Conservation (phyloP, 2,329 filamentous ascomycete genomes). For the Verruconis gallopava region DNA sequence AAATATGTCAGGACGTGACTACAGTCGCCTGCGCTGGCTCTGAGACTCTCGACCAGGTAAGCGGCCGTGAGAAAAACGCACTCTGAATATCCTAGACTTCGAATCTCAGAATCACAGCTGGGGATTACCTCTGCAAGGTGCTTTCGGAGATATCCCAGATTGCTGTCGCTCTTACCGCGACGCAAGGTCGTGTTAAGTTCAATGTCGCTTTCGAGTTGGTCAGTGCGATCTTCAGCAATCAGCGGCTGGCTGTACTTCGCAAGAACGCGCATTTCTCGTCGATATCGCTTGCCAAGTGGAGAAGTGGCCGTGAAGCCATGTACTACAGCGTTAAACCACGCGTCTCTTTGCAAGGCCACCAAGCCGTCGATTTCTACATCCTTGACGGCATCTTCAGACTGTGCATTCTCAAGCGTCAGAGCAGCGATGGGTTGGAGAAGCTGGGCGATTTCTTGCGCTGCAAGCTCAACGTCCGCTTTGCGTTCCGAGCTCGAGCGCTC, state of each 20-base stretch:
- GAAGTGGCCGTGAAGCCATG: slow-evolving; percentile 77
- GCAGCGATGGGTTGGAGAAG: slow-evolving; percentile 78
- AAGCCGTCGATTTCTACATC: slow-evolving; percentile 34
- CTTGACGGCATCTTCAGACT: slow-evolving; percentile 45
- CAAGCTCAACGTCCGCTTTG: slow-evolving; percentile 67
- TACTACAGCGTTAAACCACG: slow-evolving; percentile 96
- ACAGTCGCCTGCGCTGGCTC: slow-evolving; percentile 78
- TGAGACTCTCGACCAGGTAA: slow-evolving; percentile 75
- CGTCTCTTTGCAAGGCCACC: slow-evolving; percentile 66
- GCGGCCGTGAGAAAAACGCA: slow-evolving; percentile 85
- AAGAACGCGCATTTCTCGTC: slow-evolving; percentile 67
- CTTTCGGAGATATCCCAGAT: slow-evolving; percentile 69
- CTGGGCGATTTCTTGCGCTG: slow-evolving; percentile 76
- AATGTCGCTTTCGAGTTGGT: slow-evolving; percentile 89
- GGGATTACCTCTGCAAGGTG: slow-evolving; percentile 62
- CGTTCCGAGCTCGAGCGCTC: slow-evolving; percentile 55
- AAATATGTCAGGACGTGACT: slow-evolving; percentile 86
- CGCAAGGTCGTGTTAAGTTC: slow-evolving; percentile 90
- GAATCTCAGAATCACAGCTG: slow-evolving; percentile 64
- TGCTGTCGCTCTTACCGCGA: slow-evolving; percentile 68
- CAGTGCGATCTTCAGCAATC: slow-evolving; percentile 75
- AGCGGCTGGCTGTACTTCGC: slow-evolving; percentile 79
- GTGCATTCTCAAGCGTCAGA: slow-evolving; percentile 49
- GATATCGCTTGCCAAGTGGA: slow-evolving; percentile 56
- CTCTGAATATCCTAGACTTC: slow-evolving; percentile 73